Base-by-base conservation (phyloP, 306 rosid genomes). In the Vigna nakashimae region DNA sequence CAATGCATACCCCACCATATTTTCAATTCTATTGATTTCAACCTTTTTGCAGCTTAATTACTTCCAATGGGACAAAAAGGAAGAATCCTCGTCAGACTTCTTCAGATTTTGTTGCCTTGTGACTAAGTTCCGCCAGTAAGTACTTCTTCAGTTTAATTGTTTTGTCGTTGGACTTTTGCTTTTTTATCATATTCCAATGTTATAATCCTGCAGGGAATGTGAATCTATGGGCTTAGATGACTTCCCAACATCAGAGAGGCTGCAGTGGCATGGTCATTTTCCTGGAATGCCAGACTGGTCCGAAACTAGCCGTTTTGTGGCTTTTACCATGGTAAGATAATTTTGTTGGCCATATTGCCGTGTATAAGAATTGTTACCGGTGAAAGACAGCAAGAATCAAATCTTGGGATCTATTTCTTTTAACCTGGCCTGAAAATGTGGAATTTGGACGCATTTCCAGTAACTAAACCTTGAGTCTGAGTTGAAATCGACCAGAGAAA, bases 211-310 rank as follows among this genome's bases (percentile, higher is more conserved):
- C 89, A 95, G 99, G 82, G 97, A 92, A 87, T 91, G 98, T 56
- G 97, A 91, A 84, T 91, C 98, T 6, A 91, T 92, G 36, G 92
- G 97, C 79, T 78, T 92, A 75, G 79, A 86, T 53, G 96, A 92
- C 85, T 95, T 91, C 79, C 97, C 99, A 18, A 95, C 98, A 14
- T 89, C 98, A 46, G 82, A 87, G 87, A 89, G 96, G 87, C 87
- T 95, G 77, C 97, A 88, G 83, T 95, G 98, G 99, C 99, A 95
- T 76, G 99, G 99, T 53, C 94, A 80, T 80, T 71, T 88, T 86
- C 99, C 97, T 40, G 89, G 82, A 80, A 52, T 15, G 68, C 99
- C 98, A 69, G 89, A 92, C 83, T 95, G 99, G 99, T 89, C 98
- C 66, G 60, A 82, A 86, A 86, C 77, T 60, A 91, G 98, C 85